phyloP scores from a whole-genome alignment of 2,329 filamentous ascomycete genomes.

The Fusarium guadeloupense region DNA sequence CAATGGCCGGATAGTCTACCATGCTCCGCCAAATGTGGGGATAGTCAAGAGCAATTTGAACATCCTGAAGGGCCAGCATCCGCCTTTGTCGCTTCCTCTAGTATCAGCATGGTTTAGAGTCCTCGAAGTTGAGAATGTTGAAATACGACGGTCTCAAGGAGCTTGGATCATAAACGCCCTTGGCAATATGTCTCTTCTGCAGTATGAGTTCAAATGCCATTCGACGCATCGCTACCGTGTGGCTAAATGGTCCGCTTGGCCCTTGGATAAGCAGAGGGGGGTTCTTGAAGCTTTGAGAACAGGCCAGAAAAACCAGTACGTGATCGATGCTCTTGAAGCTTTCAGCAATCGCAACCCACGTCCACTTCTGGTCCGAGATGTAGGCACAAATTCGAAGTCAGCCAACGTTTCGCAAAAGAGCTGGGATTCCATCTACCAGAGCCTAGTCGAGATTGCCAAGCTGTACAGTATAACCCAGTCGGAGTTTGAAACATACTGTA shows the following conservation, averaged over 20 bases:
- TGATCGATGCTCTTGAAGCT: too few relatives aligned
- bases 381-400: too few relatives aligned
- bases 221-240: not conserved
- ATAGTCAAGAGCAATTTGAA: not conserved
- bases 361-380: too few relatives aligned
- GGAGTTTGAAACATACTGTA: not conserved
- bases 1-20: not conserved
- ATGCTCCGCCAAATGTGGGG: not conserved
- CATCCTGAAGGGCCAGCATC: not conserved
- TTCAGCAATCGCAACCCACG: too few relatives aligned
- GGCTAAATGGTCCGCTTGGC: not conserved
- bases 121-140: not conserved
- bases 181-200: not conserved
- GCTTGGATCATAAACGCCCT: not conserved
- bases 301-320: too few relatives aligned
- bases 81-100: not conserved
- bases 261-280: not conserved
- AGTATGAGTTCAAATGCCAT: not conserved
- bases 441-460: not conserved
- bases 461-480: not conserved
- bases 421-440: not conserved
- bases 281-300: not conserved
- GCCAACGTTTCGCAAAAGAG: too few relatives aligned
- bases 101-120: not conserved
- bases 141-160: not conserved